Base-by-base conservation (phyloP, 2,329 filamentous ascomycete genomes). In the Verticillium alfalfae region DNA sequence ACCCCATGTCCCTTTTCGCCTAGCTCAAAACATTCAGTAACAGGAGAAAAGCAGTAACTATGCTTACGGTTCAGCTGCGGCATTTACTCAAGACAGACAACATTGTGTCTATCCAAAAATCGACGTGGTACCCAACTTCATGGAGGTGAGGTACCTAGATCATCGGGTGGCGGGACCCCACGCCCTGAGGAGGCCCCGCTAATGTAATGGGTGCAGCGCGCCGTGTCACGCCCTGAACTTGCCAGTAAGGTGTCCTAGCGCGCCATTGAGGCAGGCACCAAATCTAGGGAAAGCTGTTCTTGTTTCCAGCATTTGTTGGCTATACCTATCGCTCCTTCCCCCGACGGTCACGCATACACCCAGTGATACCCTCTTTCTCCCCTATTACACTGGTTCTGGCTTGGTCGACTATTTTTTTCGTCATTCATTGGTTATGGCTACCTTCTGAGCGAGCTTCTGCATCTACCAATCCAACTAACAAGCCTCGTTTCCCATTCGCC, bases 401-500 rank as follows among this genome's bases (percentile, higher is more conserved):
- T 52, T 13, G 10, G 26, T 31, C 26, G 26, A 31, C 26, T 31
- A 31, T 3, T 52, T 52, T 10, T 18, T 18, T 52, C n/a, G 8
- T n/a, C 18, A 52, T 52, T 18, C 16, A 18, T 26, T 18, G 45
- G 45, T 22, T 52, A 52, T 52, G 45, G 45, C 45, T 52, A 18
- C 45, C 45, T 18, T 18, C 12, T 52, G 45, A 26, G 22, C 18
- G 18, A 9, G 18, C 22, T 22, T n/a, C 45, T 52, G 18, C 12
- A 52, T 52, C 18, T 26, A 22, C 45, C n/a, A 52, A 22, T 22
- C 18, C 45, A 49, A n/a, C 41, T 18, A 52, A 5, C 45, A 52
- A 22, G 13, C 36, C 45, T 26, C 26, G 45, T 18, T 52, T 12
- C 18, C 22, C 10, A 18, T 8, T 26, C 69, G 67, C 57, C 67